These are phyloP conservation scores for Monilinia fructigena DNA, from an alignment of 2,329 filamentous ascomycete species.

Conservation along the genomic window DNA sequence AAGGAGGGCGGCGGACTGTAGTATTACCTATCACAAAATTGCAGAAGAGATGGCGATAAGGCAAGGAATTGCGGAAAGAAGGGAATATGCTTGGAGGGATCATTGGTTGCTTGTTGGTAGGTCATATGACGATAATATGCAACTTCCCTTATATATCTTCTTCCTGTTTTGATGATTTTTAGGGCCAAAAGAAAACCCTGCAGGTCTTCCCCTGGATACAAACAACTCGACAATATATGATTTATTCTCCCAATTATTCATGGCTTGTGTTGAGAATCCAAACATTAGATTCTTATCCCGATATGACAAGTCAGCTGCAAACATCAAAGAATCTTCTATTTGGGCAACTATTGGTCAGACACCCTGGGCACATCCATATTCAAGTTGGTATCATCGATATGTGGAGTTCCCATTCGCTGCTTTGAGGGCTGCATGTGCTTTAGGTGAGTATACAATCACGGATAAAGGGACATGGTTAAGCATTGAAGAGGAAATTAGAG, in stretches of 20 bases:
- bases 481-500: slow-evolving; percentile 40
- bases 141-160: background rate
- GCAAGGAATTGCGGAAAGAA: slow-evolving; percentile 42
- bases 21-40: slow-evolving; percentile 47
- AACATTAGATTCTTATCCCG: slow-evolving; percentile 46
- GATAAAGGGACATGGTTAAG: slow-evolving; percentile 48
- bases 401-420: slow-evolving; percentile 48
- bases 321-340: slow-evolving; percentile 48
- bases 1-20: slow-evolving; percentile 44
- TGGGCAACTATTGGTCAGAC: slow-evolving; percentile 50
- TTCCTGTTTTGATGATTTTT: background rate
- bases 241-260: slow-evolving; percentile 42
- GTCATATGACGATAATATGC: background rate
- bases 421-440: slow-evolving; percentile 43
- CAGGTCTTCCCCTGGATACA: slow-evolving; percentile 38
- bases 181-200: slow-evolving; percentile 40
- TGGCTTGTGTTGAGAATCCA: slow-evolving; percentile 38
- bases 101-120: slow-evolving; percentile 48
- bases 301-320: slow-evolving; percentile 51
- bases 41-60: slow-evolving; percentile 47
- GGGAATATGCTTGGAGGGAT: slow-evolving; percentile 48
- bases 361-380: slow-evolving; percentile 47
- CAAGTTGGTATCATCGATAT: slow-evolving; percentile 50
- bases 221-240: slow-evolving; percentile 33
- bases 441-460: slow-evolving; percentile 49